A percentile compares a stretch with the other conserved stretches of the same genome.
These are phyloP conservation scores for Chrysopogon serrulatus DNA, from an alignment of 176 grass and related monocot genomes.

Conservation along the genomic window DNA sequence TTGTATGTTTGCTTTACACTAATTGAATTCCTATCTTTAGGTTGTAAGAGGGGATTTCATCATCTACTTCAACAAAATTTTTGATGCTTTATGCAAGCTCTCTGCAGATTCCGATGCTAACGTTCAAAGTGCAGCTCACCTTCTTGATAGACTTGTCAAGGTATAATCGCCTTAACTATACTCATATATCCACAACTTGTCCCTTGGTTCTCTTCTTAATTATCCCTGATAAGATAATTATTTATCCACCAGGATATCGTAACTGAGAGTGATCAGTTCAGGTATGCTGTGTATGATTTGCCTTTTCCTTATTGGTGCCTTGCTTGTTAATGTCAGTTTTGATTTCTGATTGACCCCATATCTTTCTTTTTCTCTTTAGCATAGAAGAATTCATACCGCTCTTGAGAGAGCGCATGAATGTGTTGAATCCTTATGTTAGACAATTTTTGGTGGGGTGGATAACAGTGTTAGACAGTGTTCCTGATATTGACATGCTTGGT, in stretches of 20 bases:
- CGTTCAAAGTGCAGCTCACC: constrained; percentile 99
- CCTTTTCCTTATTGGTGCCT: not conserved
- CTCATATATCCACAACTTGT: not conserved
- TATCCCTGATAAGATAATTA: constrained; percentile 26
- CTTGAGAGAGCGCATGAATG: constrained; percentile 98
- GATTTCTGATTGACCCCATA: constrained; percentile 13
- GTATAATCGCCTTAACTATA: constrained; percentile 31
- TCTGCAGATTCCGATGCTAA: constrained; percentile 96
- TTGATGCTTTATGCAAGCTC: constrained; percentile 94
- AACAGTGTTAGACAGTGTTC: constrained; percentile 96
- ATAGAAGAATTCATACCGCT: constrained; percentile 99
- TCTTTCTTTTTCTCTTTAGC: constrained; percentile 61
- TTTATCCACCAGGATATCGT: constrained; percentile 87
- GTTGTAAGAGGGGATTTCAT: constrained; percentile 99
- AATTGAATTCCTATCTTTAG: constrained; percentile 36
- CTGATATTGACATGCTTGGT: constrained; percentile 99
- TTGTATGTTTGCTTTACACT: not conserved
- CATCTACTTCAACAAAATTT: constrained; percentile 95
- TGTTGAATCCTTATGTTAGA: constrained; percentile 90
- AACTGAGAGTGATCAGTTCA: constrained; percentile 99
- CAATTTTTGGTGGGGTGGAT: constrained; percentile 99
- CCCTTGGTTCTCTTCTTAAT: constrained; percentile 13
- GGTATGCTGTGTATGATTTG: constrained; percentile 33
- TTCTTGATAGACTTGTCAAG: constrained; percentile 98
- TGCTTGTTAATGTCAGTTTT: constrained; percentile 20